Conservation (phyloP, 164 flowering plant genomes). For the Sextonia rubra region DNA sequence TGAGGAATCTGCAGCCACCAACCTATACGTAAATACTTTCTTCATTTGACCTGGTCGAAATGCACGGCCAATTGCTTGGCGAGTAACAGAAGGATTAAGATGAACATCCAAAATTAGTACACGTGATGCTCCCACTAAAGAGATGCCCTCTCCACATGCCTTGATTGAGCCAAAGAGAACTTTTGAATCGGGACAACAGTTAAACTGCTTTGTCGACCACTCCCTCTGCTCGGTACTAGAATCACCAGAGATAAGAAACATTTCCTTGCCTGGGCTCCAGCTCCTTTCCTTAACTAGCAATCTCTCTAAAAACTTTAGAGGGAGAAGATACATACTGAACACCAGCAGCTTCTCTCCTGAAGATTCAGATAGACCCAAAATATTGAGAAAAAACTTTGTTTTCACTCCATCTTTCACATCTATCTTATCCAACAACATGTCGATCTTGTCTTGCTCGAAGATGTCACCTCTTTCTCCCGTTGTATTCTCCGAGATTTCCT, state of each 20-base stretch:
- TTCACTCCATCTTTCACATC: constrained; percentile 73
- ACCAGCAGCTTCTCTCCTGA: constrained; percentile 73
- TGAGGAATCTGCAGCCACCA: constrained; percentile 72
- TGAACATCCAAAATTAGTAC: constrained; percentile 66
- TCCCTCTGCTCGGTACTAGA: constrained; percentile 57
- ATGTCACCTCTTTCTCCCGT: constrained; percentile 14
- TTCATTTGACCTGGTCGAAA: constrained; percentile 85
- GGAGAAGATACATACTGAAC: constrained; percentile 72
- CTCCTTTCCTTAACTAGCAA: constrained; percentile 44
- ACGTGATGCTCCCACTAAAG: constrained; percentile 87
- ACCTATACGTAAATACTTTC: constrained; percentile 64
- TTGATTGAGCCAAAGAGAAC: constrained; percentile 85
- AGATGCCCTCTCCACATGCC: constrained; percentile 95
- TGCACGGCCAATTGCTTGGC: constrained; percentile 87
- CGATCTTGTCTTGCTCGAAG: constrained; percentile 25
- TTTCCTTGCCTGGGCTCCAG: constrained; percentile 56
- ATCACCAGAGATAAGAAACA: constrained; percentile 68
- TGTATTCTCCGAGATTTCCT: constrained; percentile 30
- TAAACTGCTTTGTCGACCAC: constrained; percentile 59
- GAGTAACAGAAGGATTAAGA: constrained; percentile 36
- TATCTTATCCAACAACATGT: constrained; percentile 35
- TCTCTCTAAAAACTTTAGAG: constrained; percentile 71
- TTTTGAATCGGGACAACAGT: constrained; percentile 47
- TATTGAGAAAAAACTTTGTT: constrained; percentile 66
- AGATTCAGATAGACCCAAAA: constrained; percentile 56